A percentile compares a stretch with the other conserved stretches of the same genome.
These are phyloP conservation scores for Kwoniella europaea DNA, from an alignment of 768 basidiomycete species.

Conservation along the genomic window DNA sequence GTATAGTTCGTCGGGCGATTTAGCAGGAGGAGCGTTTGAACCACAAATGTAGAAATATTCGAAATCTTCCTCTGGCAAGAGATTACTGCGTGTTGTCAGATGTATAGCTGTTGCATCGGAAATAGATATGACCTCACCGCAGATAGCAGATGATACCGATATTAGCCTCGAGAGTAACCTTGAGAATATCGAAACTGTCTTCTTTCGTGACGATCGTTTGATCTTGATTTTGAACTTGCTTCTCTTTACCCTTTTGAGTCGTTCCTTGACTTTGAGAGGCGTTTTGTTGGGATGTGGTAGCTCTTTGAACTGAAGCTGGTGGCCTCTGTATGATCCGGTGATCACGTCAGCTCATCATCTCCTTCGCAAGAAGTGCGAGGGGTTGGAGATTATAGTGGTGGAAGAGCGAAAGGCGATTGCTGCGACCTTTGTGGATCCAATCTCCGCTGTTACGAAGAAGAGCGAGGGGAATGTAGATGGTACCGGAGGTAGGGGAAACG, in stretches of 20 bases:
- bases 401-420: too few species aligned
- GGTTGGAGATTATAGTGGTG: too few species aligned
- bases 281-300: not conserved
- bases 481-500: not conserved
- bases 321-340: not conserved
- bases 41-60: not conserved
- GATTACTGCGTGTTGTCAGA: not conserved
- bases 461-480: not conserved
- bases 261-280: constrained; percentile 1
- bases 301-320: not conserved
- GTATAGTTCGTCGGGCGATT: constrained; percentile 3
- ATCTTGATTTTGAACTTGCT: constrained; percentile 1
- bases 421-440: too few species aligned
- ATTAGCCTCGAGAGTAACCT: constrained; percentile 7
- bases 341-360: not conserved
- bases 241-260: not conserved
- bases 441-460: too few species aligned
- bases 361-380: not conserved
- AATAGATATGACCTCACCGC: constrained; percentile 14
- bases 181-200: constrained; percentile 15
- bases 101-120: not conserved
- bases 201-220: constrained; percentile 4
- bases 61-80: constrained; percentile 15
- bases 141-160: constrained; percentile 24
- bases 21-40: not conserved